A percentile compares a stretch with the other conserved stretches of the same genome.
phyloP scores from a whole-genome alignment of 164 flowering plant species.

The Vitis rupestris region DNA sequence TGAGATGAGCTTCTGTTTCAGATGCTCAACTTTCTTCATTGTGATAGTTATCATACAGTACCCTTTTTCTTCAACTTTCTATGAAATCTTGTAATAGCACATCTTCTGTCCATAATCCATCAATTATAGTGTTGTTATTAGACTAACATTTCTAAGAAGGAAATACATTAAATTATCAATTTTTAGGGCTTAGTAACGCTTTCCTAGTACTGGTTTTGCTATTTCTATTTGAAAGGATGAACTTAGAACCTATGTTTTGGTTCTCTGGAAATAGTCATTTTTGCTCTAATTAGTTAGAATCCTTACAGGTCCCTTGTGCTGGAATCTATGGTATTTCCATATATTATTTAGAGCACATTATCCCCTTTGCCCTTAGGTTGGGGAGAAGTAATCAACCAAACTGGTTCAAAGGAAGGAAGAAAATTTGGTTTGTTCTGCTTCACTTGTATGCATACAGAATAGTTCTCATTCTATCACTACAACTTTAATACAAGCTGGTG shows the following conservation, averaged over 20 bases:
- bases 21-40: no score
- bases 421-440: background rate
- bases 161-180: no score
- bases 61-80: no score
- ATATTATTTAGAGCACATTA: background rate
- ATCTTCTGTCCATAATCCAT: no score
- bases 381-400: background rate
- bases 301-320: background rate
- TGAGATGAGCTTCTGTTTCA: no score
- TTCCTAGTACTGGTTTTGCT: no score
- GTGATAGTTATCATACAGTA: no score
- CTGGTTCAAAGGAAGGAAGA: background rate
- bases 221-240: no score
- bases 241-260: background rate
- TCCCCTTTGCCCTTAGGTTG: background rate
- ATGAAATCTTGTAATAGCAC: no score
- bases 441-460: background rate
- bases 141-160: no score
- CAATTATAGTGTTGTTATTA: no score
- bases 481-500: background rate
- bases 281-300: background rate
- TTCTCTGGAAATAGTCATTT: background rate
- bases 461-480: background rate
- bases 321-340: background rate
- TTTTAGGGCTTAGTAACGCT: no score